Percentiles rank a stretch among this genome's conserved stretches.
Conservation (phyloP, 805 yeast genomes). For the Saccharomycopsis oosterbeekiorum region DNA sequence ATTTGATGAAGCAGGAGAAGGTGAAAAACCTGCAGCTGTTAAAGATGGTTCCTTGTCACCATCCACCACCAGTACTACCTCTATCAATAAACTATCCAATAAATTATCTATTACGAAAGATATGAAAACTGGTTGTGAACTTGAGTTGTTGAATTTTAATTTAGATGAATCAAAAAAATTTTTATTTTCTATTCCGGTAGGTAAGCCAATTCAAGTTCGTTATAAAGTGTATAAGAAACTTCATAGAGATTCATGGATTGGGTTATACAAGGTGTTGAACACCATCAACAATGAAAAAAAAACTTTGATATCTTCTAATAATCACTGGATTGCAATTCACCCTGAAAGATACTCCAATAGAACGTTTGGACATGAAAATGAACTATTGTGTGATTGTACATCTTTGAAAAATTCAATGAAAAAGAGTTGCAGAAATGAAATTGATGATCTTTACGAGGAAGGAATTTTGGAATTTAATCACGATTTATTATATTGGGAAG, state of each 20-base stretch:
- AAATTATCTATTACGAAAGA: constrained; percentile 6
- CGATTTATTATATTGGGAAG: constrained; percentile 47
- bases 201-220: constrained; percentile 41
- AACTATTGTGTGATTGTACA: constrained; percentile 10
- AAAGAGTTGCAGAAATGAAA: constrained; percentile 8
- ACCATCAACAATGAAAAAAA: constrained; percentile 45
- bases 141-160: constrained; percentile 21
- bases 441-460: constrained; percentile 20
- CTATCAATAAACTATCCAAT: background rate
- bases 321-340: constrained; percentile 52
- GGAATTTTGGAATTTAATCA: constrained; percentile 44
- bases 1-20: constrained; percentile 24
- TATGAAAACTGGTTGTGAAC: constrained; percentile 23
- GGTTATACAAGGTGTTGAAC: constrained; percentile 54
- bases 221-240: constrained; percentile 47
- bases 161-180: constrained; percentile 10
- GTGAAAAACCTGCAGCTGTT: constrained; percentile 18
- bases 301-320: constrained; percentile 52
- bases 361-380: constrained; percentile 14
- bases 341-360: constrained; percentile 26
- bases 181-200: constrained; percentile 29
- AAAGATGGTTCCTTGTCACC: background rate
- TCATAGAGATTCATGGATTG: constrained; percentile 61
- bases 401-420: background rate
- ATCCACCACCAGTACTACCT: background rate